phyloP scores from a whole-genome alignment of 108 stramenopile species.

The Nannochloropsis salina region DNA sequence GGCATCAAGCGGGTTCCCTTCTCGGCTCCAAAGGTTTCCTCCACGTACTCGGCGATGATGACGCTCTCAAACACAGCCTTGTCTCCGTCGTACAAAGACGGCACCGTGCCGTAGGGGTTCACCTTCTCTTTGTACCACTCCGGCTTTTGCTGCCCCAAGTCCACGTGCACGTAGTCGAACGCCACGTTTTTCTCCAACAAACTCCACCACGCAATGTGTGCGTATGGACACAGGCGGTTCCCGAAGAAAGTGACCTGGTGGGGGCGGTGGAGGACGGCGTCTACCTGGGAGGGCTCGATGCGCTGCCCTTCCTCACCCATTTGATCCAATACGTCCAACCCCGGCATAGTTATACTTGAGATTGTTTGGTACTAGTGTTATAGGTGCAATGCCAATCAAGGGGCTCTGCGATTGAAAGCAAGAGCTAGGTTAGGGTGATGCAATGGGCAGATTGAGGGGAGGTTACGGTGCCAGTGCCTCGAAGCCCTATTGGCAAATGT shows the following conservation, averaged over 20 bases:
- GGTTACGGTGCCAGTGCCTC: too few species aligned
- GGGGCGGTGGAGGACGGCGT: not conserved
- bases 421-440: too few species aligned
- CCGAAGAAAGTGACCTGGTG: not conserved
- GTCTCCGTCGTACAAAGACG: conserved; percentile 22
- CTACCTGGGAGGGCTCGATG: not conserved
- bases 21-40: not conserved
- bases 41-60: conserved; percentile 26
- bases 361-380: too few species aligned
- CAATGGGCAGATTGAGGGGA: too few species aligned
- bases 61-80: conserved; percentile 28
- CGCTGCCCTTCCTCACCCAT: not conserved
- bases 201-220: conserved; percentile 1
- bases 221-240: not conserved
- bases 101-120: conserved; percentile 28
- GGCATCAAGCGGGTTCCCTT: not conserved
- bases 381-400: too few species aligned
- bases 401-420: too few species aligned
- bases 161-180: not conserved
- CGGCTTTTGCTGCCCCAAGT: conserved; percentile 23
- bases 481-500: too few species aligned
- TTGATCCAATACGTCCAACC: not conserved
- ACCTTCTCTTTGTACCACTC: conserved; percentile 12
- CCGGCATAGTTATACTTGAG: not conserved
- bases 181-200: conserved; percentile 18